Evolutionary conservation across 352 stramenopile genomes (phyloP), one percentile per base, ranked within the genome.

Genomic region (Pythium utonaiense): DNA sequence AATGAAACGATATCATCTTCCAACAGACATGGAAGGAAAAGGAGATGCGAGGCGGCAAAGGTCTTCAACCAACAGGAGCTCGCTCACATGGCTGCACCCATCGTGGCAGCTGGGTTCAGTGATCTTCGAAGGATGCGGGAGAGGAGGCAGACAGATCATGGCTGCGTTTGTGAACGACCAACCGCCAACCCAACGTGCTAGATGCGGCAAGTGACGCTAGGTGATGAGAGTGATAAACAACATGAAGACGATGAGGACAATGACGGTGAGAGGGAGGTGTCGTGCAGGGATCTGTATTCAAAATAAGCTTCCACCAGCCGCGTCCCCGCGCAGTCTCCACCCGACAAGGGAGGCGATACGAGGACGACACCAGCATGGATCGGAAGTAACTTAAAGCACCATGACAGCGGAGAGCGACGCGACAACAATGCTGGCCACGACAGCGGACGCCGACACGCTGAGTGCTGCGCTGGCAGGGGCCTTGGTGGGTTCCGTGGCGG

Each of bases 351-450:
- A 45, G 19, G 40, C 8, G n/a, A 40, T 10, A 40, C 2, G 27
- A 17, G 17, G 17, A 42, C 40, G 24, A 19, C 17, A 9, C 17
- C 19, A 31, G 17, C 24, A 38, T 41, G 4, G 16, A 27, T 6
- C 13, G 3, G 34, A 21, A 10, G 34, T 50, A 62, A 51, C 52
- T 68, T 63, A 68, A 30, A 50, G 53, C 33, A 68, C 19, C 25
- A 60, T 17, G 34, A 38, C 62, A 16, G 27, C 40, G 19, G 57
- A 65, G 21, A 62, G 40, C 57, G 57, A 25, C n/a, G 45, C 38
- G 19, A 47, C n/a, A n/a, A 64, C 51, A 36, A 69, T 59, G 50
- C 30, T 49, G 13, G 31, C 38, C 3, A 61, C 62, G 24, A 64
- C 8, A 19, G 40, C 55, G 34, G 48, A 22, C 28, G 38, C 17